phyloP scores from a whole-genome alignment of 1,284 basidiomycete species.

The Kalmanozyma brasiliensis region DNA sequence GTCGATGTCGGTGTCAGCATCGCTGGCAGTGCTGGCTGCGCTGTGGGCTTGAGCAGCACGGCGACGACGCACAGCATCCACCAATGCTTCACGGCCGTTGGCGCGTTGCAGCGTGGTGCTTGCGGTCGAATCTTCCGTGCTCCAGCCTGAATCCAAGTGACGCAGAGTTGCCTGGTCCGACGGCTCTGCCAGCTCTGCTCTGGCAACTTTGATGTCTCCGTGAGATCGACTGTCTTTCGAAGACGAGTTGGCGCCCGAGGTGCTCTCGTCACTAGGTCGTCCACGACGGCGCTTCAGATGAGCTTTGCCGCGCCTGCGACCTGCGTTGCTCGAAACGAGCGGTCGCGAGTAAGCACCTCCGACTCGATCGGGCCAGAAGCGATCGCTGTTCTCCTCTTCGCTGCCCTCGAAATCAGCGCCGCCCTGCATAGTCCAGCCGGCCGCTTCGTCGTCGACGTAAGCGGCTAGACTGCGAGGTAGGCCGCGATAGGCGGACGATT shows the following conservation, averaged over 20 bases:
- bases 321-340: conserved; percentile 1
- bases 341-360: conserved; percentile 55
- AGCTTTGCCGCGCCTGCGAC: conserved; percentile 25
- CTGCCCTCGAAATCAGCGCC: conserved; percentile 30
- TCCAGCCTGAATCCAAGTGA: conserved; percentile 38
- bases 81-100: conserved; percentile 8
- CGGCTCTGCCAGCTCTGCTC: conserved; percentile 3
- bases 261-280: conserved; percentile 27
- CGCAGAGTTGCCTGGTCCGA: conserved; percentile 10
- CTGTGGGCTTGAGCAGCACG: conserved; percentile 7
- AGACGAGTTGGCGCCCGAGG: conserved; percentile 15
- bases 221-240: conserved; percentile 9
- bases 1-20: conserved; percentile 17
- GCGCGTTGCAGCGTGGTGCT: conserved; percentile 6
- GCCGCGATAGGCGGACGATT: background rate
- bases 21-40: conserved; percentile 8
- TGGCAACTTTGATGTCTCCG: conserved; percentile 25
- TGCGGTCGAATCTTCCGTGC: conserved; percentile 26
- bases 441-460: conserved; percentile 21
- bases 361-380: conserved; percentile 46
- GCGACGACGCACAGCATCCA: conserved; percentile 21
- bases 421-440: conserved; percentile 18
- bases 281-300: conserved; percentile 30
- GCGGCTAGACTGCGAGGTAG: background rate
- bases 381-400: conserved; percentile 28